phyloP scores from a whole-genome alignment of 306 rosid genomes.

The Vigna trinervia region DNA sequence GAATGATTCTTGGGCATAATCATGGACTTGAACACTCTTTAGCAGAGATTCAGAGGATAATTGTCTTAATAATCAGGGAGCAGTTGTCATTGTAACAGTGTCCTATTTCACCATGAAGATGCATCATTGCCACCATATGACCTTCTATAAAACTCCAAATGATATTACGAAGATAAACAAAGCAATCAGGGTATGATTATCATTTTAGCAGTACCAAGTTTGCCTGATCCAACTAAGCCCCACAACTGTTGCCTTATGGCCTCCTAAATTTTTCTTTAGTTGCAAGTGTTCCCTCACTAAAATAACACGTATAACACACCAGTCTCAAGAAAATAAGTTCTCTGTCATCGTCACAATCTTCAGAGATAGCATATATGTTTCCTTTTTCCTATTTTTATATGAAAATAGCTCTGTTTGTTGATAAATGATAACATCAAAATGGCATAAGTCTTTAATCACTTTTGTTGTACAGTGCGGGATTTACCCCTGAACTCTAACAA shows the following conservation, averaged over 20 bases:
- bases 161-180: neutral
- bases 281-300: neutral
- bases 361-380: neutral
- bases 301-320: neutral
- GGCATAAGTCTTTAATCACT: neutral
- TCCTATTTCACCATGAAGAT: neutral
- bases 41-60: slow-evolving; percentile 2
- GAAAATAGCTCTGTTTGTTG: neutral
- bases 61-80: neutral
- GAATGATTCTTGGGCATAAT: neutral
- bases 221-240: neutral
- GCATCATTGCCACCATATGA: neutral
- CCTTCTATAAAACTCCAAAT: neutral
- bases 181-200: neutral
- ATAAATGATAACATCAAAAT: neutral
- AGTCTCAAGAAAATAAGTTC: neutral
- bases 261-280: slow-evolving; percentile 13
- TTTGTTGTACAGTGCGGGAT: neutral
- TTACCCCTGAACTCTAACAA: neutral
- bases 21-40: slow-evolving; percentile 33
- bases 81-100: neutral
- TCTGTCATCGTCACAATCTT: neutral
- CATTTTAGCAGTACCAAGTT: slow-evolving; percentile 25
- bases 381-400: neutral
- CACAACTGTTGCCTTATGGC: neutral